Conservation (phyloP, 139 green algal genomes). For the Chlorella sp. region DNA sequence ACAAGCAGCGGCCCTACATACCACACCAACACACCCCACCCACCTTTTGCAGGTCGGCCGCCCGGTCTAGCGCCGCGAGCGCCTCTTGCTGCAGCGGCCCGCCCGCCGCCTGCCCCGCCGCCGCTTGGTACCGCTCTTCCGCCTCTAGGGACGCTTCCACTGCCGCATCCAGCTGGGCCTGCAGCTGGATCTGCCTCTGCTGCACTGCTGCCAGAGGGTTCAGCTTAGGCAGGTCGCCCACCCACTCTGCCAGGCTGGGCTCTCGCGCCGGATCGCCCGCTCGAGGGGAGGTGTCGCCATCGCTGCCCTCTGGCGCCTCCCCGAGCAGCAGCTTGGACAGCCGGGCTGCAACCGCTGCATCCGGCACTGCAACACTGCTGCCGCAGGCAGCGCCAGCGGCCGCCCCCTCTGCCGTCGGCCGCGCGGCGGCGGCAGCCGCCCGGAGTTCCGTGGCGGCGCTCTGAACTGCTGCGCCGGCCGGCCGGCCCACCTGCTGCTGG, state of each 20-base stretch:
- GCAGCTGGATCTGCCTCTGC: neutral
- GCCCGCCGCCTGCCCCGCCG: neutral
- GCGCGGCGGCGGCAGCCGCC: no score
- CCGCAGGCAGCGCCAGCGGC: neutral
- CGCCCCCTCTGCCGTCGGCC: neutral
- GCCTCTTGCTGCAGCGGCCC: slow-evolving; percentile 37
- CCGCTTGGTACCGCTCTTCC: slow-evolving; percentile 12
- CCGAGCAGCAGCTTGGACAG: neutral
- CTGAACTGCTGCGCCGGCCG: neutral
- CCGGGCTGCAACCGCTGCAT: neutral
- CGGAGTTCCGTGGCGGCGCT: neutral
- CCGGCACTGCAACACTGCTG: neutral
- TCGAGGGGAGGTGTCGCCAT: neutral
- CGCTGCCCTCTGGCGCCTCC: neutral
- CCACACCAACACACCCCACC: neutral
- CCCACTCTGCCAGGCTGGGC: slow-evolving; percentile 1
- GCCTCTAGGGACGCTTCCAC: slow-evolving; percentile 25
- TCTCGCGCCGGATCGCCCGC: neutral
- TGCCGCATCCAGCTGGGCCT: slow-evolving; percentile 24
- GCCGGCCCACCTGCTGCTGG: neutral
- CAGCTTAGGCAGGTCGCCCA: slow-evolving; percentile 9
- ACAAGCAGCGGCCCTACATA: no score
- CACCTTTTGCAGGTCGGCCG: slow-evolving; percentile 56
- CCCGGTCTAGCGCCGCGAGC: slow-evolving; percentile 49
- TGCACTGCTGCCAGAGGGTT: neutral